Evolutionary conservation across 208 protist genomes (phyloP), one percentile per base, ranked within the genome.

Genomic region (Herpetomonas tarakana): DNA sequence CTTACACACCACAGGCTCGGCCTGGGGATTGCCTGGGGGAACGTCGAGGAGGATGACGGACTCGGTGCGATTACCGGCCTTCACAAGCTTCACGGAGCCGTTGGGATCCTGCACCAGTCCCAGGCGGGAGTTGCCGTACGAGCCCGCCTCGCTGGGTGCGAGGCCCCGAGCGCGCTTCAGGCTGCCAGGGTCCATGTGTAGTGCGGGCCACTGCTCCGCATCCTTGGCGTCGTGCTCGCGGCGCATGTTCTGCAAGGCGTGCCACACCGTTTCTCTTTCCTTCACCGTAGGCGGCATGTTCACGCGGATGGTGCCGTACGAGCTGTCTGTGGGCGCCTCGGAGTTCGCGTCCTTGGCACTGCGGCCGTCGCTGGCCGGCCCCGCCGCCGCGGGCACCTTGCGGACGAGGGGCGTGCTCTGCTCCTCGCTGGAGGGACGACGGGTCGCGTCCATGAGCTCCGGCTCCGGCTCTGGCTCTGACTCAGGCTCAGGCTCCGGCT

Each of bases 181-280:
- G 35, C 35, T 41, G 35, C 35, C 35, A 18, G 6, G 35, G 35
- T 41, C 35, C 14, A 14, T 6, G 35, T 41, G 56, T 0, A 61
- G 56, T 27, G 56, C 38, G 14, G 56, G 56, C 56, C 56, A 61
- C 56, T 60, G 19, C 47, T 68, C 44, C 0, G 62, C 22, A 11
- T 18, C 41, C 18, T 25, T 46, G 21, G 49, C 2, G 19, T 59
- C 50, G 19, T 46, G 26, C 21, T 31, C 39, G 41, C 39, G 52
- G 9, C 53, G 62, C 31, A 31, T 28, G 19, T 26, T 44, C 31
- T 68, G 52, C 39, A 54, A 39, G 6, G 16, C 19, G 41, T 45
- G 29, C 11, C 55, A 28, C 35, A 52, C 39, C 28, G 21, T 11
- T 47, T 69, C 55, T 26, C 38, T 41, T 16, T 35, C 27, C 6